These are phyloP conservation scores for Hypsizygus marmoreus DNA, from an alignment of 768 basidiomycete species.

Conservation along the genomic window DNA sequence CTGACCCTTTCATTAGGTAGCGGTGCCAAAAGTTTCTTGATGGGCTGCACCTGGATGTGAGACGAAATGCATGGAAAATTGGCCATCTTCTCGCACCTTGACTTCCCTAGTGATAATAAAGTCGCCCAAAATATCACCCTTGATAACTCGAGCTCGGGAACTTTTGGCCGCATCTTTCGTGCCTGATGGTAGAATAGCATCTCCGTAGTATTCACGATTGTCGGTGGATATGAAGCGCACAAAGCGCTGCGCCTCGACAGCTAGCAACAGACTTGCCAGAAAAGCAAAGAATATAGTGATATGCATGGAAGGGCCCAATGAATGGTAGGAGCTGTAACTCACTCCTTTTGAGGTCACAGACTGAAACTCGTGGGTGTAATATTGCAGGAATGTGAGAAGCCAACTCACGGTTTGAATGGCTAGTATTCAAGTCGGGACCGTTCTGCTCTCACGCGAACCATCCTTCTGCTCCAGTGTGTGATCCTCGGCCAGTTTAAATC, in stretches of 20 bases:
- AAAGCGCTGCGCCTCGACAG: constrained; percentile 33
- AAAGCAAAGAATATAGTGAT: constrained; percentile 6
- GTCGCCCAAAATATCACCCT: constrained; percentile 37
- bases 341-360: too few relatives aligned
- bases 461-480: too few relatives aligned
- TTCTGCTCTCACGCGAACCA: too few relatives aligned
- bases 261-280: constrained; percentile 18
- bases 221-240: constrained; percentile 42
- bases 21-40: constrained; percentile 36
- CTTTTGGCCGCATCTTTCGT: constrained; percentile 34
- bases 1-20: constrained; percentile 32
- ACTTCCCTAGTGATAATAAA: constrained; percentile 35
- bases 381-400: too few relatives aligned
- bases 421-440: too few relatives aligned
- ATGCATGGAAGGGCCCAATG: constrained; percentile 15
- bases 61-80: neutral
- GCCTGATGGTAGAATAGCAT: constrained; percentile 34
- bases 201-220: constrained; percentile 37
- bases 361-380: too few relatives aligned
- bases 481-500: too few relatives aligned
- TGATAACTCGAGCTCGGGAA: constrained; percentile 32
- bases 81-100: constrained; percentile 26
- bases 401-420: too few relatives aligned
- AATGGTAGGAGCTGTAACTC: too few relatives aligned
- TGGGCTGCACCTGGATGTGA: constrained; percentile 21